phyloP scores from a whole-genome alignment of 805 yeast species.

The Hanseniaspora pseudoguilliermondii region DNA sequence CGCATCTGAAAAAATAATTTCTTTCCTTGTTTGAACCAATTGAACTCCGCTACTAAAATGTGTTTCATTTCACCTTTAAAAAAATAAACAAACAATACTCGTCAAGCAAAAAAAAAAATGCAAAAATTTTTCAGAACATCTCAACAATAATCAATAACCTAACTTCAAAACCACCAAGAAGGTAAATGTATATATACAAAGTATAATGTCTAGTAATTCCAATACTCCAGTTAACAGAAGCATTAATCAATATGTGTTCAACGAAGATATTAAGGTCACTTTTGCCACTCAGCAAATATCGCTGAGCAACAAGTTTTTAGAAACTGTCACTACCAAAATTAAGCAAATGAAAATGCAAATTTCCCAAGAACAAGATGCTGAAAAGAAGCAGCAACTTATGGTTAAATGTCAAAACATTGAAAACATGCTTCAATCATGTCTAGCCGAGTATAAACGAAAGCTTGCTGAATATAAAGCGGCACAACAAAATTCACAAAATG shows the following conservation, averaged over 20 bases:
- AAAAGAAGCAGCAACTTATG: background rate
- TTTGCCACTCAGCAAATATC: slow-evolving; percentile 10
- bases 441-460: slow-evolving; percentile 7
- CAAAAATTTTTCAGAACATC: background rate
- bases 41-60: no score
- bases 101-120: no score
- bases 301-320: background rate
- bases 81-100: no score
- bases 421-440: slow-evolving; percentile 8
- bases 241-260: background rate
- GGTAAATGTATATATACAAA: background rate
- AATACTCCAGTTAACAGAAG: background rate
- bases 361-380: background rate
- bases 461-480: background rate
- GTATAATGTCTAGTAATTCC: background rate
- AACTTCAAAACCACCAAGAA: background rate
- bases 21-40: background rate
- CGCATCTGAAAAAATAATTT: background rate
- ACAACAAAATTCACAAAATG: slow-evolving; percentile 15
- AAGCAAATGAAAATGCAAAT: slow-evolving; percentile 1
- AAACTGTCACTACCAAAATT: slow-evolving; percentile 15
- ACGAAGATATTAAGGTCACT: slow-evolving; percentile 1
- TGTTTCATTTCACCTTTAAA: no score
- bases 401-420: slow-evolving; percentile 1
- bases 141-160: background rate